Conservation (phyloP, 768 basidiomycete species). For the Mycena rosella region DNA sequence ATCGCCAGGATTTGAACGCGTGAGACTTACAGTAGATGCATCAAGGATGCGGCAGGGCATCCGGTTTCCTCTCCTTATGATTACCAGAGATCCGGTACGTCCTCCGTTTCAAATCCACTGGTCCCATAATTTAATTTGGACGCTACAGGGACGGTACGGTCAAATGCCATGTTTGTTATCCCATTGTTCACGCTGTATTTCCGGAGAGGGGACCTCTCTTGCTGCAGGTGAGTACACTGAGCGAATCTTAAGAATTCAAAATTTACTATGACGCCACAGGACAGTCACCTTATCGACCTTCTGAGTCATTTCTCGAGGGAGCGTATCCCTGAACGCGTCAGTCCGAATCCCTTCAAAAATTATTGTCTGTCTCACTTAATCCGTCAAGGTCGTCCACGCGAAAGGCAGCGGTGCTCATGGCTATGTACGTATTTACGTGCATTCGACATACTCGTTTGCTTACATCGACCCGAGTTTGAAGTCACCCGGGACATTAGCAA, state of each 20-base stretch:
- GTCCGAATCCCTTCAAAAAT: background rate
- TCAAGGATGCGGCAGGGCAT: conserved; percentile 33
- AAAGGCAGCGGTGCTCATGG: conserved; percentile 38
- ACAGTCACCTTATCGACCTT: conserved; percentile 32
- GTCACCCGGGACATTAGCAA: conserved; percentile 34
- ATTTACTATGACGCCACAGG: conserved; percentile 25
- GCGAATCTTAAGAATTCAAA: background rate
- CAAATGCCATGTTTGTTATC: background rate
- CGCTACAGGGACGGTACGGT: conserved; percentile 26
- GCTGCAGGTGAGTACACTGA: conserved; percentile 19
- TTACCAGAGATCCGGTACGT: conserved; percentile 33
- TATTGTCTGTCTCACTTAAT: background rate
- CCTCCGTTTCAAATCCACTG: background rate
- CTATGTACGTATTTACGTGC: conserved; percentile 9
- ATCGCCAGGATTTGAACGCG: background rate
- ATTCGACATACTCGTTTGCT: background rate
- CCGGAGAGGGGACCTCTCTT: conserved; percentile 29
- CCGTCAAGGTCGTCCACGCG: conserved; percentile 32
- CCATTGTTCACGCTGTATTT: background rate
- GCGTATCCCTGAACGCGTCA: conserved; percentile 33
- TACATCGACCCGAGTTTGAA: conserved; percentile 25
- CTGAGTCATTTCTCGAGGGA: conserved; percentile 24
- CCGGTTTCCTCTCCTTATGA: conserved; percentile 36
- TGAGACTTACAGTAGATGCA: background rate
- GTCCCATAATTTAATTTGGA: background rate